phyloP scores from a whole-genome alignment of 805 yeast species.

The Saccharomycopsis synnaedendra region DNA sequence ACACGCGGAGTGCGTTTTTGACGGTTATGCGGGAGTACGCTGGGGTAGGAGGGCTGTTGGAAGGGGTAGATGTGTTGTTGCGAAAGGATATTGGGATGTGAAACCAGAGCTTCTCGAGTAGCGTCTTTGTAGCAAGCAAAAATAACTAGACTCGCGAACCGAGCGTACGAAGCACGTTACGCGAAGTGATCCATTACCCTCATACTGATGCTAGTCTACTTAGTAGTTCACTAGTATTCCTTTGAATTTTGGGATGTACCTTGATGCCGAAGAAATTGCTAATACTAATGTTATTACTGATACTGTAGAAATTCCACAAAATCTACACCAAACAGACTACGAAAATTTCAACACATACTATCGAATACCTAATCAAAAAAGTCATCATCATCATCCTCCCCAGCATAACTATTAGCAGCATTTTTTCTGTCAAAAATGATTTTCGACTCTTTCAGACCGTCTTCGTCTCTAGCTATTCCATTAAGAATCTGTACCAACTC shows the following conservation, averaged over 20 bases:
- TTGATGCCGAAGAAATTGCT: neutral
- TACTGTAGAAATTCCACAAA: too few species aligned
- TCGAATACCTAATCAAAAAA: constrained; percentile 18
- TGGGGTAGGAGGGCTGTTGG: neutral
- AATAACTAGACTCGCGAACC: too few species aligned
- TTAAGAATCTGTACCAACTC: constrained; percentile 78
- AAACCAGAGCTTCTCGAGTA: too few species aligned
- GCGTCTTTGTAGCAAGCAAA: too few species aligned
- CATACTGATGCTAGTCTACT: too few species aligned
- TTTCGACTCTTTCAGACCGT: constrained; percentile 46
- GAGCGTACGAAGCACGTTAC: too few species aligned
- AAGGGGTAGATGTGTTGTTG: neutral
- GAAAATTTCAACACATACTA: too few species aligned
- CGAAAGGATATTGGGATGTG: neutral
- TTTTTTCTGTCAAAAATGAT: constrained; percentile 51
- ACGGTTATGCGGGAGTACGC: neutral
- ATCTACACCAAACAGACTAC: too few species aligned
- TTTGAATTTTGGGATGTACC: too few species aligned
- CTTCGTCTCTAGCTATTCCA: constrained; percentile 67
- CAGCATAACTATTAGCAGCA: constrained; percentile 18
- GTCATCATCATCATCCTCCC: constrained; percentile 29
- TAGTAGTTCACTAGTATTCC: too few species aligned
- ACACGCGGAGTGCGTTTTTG: constrained; percentile 7
- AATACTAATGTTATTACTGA: neutral
- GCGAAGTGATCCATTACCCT: too few species aligned